Conservation (phyloP, 2,329 filamentous ascomycete genomes). For the Monascus ruber region DNA sequence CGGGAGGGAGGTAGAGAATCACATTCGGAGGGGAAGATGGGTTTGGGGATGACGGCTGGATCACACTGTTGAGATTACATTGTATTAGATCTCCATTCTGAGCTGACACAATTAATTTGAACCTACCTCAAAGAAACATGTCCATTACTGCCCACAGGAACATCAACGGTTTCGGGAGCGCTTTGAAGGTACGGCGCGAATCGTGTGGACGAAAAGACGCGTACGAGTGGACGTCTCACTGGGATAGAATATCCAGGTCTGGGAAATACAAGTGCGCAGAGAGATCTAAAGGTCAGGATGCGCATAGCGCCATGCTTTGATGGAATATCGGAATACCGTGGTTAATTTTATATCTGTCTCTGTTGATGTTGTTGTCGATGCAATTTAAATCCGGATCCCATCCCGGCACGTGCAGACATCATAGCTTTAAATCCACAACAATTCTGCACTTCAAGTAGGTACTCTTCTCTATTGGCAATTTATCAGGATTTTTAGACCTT, state of each 20-base stretch:
- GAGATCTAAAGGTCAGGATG: not conserved
- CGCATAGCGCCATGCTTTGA: not conserved
- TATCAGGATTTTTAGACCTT: no score
- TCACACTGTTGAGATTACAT: not conserved
- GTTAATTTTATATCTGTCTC: not conserved
- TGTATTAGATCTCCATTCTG: not conserved
- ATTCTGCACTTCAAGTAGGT: no score
- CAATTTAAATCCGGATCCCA: not conserved
- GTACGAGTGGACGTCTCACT: not conserved
- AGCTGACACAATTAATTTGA: not conserved
- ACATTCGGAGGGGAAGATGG: constrained; percentile 13
- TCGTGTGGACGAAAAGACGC: not conserved
- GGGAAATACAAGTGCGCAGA: not conserved
- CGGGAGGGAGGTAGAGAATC: constrained; percentile 27
- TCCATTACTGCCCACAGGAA: not conserved
- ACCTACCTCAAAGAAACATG: not conserved
- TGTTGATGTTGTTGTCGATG: constrained; percentile 7
- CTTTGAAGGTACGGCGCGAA: not conserved
- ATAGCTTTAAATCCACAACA: no score
- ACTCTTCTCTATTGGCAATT: no score
- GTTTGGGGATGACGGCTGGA: not conserved
- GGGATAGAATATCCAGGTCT: not conserved
- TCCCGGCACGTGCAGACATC: no score
- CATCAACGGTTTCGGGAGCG: not conserved
- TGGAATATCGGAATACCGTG: not conserved